These are phyloP conservation scores for Leishmania lainsoni DNA, from an alignment of 208 protist species.

Conservation along the genomic window DNA sequence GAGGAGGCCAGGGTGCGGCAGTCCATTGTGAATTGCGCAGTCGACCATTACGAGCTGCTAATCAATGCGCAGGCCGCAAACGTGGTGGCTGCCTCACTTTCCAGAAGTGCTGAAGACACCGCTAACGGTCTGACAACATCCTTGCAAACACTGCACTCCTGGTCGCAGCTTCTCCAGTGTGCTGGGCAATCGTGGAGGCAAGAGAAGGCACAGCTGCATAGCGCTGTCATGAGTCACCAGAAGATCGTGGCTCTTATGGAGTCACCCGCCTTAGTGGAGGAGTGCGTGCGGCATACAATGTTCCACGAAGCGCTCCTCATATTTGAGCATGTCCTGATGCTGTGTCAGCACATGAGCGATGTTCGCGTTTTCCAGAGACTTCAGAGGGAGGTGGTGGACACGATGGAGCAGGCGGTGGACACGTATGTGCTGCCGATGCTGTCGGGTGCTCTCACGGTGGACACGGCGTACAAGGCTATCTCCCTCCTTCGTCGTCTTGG, in stretches of 20 bases:
- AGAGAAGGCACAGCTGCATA: slow-evolving; percentile 51
- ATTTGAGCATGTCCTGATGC: slow-evolving; percentile 63
- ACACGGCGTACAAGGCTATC: slow-evolving; percentile 66
- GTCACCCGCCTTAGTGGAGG: slow-evolving; percentile 58
- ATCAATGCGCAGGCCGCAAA: slow-evolving; percentile 61
- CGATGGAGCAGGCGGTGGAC: slow-evolving; percentile 46
- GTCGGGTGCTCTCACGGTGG: slow-evolving; percentile 56
- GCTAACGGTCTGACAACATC: slow-evolving; percentile 48
- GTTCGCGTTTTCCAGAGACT: slow-evolving; percentile 41
- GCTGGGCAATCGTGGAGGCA: slow-evolving; percentile 66
- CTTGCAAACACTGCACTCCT: slow-evolving; percentile 51
- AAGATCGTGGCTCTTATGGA: slow-evolving; percentile 77
- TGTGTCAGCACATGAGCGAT: slow-evolving; percentile 37
- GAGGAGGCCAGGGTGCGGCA: slow-evolving; percentile 56
- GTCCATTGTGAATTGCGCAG: slow-evolving; percentile 66
- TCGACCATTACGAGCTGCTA: slow-evolving; percentile 70
- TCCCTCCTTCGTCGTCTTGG: slow-evolving; percentile 67
- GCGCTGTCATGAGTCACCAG: slow-evolving; percentile 58
- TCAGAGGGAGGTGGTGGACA: slow-evolving; percentile 26
- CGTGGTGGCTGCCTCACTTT: slow-evolving; percentile 34
- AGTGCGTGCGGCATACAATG: slow-evolving; percentile 75
- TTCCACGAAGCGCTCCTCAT: slow-evolving; percentile 82
- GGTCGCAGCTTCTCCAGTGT: slow-evolving; percentile 44
- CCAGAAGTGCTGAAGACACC: slow-evolving; percentile 39
- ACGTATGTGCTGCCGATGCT: slow-evolving; percentile 67